Percentiles rank a stretch among this genome's conserved stretches.
phyloP scores from a whole-genome alignment of 345 rosid genomes.

The Aethionema arabicum region DNA sequence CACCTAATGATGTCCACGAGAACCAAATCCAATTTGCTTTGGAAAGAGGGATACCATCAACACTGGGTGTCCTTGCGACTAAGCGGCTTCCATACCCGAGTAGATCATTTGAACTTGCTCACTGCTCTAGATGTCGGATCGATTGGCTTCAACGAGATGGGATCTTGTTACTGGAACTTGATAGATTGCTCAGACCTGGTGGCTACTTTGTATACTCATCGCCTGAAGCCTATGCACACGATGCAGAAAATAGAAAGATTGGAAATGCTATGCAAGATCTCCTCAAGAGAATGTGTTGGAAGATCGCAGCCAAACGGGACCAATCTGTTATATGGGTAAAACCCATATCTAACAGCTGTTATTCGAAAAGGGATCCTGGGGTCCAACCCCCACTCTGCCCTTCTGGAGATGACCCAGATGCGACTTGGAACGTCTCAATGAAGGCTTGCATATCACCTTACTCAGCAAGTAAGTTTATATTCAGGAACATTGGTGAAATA shows the following conservation, averaged over 20 bases:
- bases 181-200: slow-evolving; percentile 93
- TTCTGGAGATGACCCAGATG: slow-evolving; percentile 79
- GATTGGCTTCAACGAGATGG: slow-evolving; percentile 99
- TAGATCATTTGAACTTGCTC: slow-evolving; percentile 94
- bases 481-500: neutral
- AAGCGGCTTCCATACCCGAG: slow-evolving; percentile 97
- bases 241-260: slow-evolving; percentile 74
- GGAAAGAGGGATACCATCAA: slow-evolving; percentile 93
- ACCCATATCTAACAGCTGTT: slow-evolving; percentile 82
- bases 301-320: slow-evolving; percentile 61
- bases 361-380: slow-evolving; percentile 63
- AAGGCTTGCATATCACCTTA: slow-evolving; percentile 88
- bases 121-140: slow-evolving; percentile 94
- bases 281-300: slow-evolving; percentile 92
- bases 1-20: slow-evolving; percentile 97
- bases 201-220: slow-evolving; percentile 97
- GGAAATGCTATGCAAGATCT: slow-evolving; percentile 83
- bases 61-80: slow-evolving; percentile 94
- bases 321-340: slow-evolving; percentile 97
- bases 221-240: slow-evolving; percentile 95
- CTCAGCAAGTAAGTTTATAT: slow-evolving; percentile 62
- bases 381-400: slow-evolving; percentile 76
- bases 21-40: slow-evolving; percentile 97
- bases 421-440: slow-evolving; percentile 82
- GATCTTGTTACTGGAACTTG: slow-evolving; percentile 84